These are phyloP conservation scores for Sedum album DNA, from an alignment of 164 flowering plant genomes.

Conservation along the genomic window DNA sequence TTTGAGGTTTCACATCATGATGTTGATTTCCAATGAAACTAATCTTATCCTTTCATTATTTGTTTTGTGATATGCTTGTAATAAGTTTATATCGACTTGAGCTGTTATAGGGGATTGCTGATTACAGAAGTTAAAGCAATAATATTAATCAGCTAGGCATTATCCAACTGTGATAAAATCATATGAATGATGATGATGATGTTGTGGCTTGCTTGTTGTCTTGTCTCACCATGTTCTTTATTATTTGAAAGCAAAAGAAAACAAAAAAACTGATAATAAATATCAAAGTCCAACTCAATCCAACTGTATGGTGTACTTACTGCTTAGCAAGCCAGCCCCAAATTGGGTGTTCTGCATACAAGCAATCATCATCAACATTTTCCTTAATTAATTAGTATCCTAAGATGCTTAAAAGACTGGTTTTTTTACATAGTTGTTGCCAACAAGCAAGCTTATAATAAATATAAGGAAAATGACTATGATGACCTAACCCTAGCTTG, in stretches of 20 bases:
- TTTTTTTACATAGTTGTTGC: neutral
- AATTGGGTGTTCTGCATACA: neutral
- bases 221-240: neutral
- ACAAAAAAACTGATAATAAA: neutral
- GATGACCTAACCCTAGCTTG: neutral
- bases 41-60: neutral
- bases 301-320: neutral
- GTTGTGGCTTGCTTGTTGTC: neutral
- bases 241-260: neutral
- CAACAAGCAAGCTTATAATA: neutral
- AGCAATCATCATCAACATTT: neutral
- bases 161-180: neutral
- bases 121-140: neutral
- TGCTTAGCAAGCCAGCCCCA: constrained; percentile 2
- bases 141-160: neutral
- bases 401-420: neutral
- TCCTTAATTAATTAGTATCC: neutral
- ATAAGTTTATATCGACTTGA: neutral
- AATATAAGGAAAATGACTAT: too few species aligned
- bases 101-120: neutral
- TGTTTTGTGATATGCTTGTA: neutral
- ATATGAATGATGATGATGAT: neutral
- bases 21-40: neutral
- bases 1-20: too few species aligned
- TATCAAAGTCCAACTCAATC: constrained; percentile 7